phyloP scores from a whole-genome alignment of 352 stramenopile genomes.

The Halophytophthora batemanensis region DNA sequence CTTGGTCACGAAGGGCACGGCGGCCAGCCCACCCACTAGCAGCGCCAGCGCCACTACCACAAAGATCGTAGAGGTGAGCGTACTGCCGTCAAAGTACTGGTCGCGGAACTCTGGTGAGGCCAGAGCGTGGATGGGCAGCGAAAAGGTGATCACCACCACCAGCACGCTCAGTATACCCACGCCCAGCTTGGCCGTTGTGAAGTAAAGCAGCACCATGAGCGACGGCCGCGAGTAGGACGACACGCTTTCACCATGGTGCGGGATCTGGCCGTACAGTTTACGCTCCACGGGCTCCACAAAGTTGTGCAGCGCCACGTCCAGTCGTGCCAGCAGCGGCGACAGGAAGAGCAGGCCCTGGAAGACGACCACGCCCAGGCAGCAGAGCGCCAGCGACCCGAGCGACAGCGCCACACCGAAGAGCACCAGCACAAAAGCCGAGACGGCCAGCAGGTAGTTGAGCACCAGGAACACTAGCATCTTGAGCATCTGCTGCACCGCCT shows the following conservation, averaged over 20 bases:
- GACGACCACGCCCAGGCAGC: conserved; percentile 56
- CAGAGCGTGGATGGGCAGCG: conserved; percentile 40
- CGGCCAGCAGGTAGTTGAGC: conserved; percentile 56
- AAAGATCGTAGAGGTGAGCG: conserved; percentile 22
- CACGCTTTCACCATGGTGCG: conserved; percentile 22
- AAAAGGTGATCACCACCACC: conserved; percentile 34
- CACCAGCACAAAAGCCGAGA: conserved; percentile 46
- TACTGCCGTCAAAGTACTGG: conserved; percentile 27
- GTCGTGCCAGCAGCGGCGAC: conserved; percentile 39
- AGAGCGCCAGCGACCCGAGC: conserved; percentile 55
- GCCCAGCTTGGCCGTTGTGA: conserved; percentile 38
- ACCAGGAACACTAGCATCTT: conserved; percentile 50
- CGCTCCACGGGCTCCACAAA: conserved; percentile 40
- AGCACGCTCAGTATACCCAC: conserved; percentile 33
- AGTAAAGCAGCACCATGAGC: conserved; percentile 42
- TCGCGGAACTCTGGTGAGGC: conserved; percentile 26
- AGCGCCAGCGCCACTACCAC: conserved; percentile 21
- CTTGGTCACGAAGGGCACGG: conserved; percentile 48
- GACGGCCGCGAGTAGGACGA: conserved; percentile 22
- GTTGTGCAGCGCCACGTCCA: conserved; percentile 67
- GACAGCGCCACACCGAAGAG: conserved; percentile 47
- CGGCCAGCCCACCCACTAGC: conserved; percentile 29
- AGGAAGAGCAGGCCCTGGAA: conserved; percentile 64
- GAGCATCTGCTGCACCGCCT: conserved; percentile 8
- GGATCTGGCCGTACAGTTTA: conserved; percentile 31